Evolutionary conservation across 331 rosid genomes (phyloP).

Genomic region (Pyracantha coccinea): DNA sequence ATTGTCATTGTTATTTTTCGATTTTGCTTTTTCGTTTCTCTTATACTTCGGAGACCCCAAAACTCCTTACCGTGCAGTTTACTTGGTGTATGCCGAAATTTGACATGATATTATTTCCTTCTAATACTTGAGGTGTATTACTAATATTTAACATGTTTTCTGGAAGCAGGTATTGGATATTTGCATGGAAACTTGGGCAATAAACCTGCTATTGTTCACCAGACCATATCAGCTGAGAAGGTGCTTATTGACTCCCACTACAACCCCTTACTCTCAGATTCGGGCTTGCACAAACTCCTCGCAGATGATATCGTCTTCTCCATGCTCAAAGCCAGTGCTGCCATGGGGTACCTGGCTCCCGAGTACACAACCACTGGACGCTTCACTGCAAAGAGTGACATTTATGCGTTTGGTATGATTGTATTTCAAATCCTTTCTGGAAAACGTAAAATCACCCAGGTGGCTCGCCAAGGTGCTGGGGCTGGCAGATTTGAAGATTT

Average conservation of each 20-base stretch:
- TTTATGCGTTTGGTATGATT: conserved; percentile 75
- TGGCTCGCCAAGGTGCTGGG: conserved; percentile 33
- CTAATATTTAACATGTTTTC: conserved; percentile 1
- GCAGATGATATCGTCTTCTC: conserved; percentile 76
- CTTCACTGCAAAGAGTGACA: conserved; percentile 62
- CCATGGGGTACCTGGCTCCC: conserved; percentile 83
- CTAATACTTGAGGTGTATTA: no score
- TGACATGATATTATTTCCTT: not conserved
- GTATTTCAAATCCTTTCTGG: conserved; percentile 77
- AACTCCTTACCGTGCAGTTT: not conserved
- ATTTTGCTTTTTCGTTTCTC: not conserved
- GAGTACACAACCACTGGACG: conserved; percentile 71
- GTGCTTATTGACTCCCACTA: conserved; percentile 53
- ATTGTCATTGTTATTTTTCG: not conserved
- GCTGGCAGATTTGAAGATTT: conserved; percentile 30
- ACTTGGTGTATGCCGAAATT: not conserved
- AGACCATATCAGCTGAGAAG: conserved; percentile 68
- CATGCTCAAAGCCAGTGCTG: conserved; percentile 78
- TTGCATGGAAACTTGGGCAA: conserved; percentile 50
- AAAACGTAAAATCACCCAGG: conserved; percentile 32
- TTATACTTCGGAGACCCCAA: no score
- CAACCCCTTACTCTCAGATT: conserved; percentile 58
- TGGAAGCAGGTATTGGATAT: conserved; percentile 55
- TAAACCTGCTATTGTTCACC: conserved; percentile 55
- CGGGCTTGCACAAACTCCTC: conserved; percentile 89